Evolutionary conservation across 768 basidiomycete species (phyloP).

Genomic region (Serpula lacrymans): DNA sequence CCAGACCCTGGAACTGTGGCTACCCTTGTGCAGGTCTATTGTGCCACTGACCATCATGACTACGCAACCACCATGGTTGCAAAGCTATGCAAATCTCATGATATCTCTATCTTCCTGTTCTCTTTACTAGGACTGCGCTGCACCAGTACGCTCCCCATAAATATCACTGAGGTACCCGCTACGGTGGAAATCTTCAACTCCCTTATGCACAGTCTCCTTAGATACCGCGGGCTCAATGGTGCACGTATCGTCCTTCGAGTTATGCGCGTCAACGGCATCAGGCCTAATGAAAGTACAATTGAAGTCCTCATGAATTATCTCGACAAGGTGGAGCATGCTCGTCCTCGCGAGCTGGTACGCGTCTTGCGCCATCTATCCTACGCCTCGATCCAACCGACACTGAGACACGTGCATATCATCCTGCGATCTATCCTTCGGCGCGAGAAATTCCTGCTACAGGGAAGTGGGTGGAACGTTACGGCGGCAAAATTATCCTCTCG

Average conservation of each 20-base stretch:
- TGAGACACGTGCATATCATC: constrained; percentile 55
- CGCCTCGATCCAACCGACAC: constrained; percentile 41
- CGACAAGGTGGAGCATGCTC: constrained; percentile 36
- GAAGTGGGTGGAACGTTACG: constrained; percentile 44
- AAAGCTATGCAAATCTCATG: constrained; percentile 36
- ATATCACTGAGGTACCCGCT: constrained; percentile 29
- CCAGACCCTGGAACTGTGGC: constrained; percentile 47
- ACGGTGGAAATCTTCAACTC: constrained; percentile 58
- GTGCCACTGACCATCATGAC: constrained; percentile 40
- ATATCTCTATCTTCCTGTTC: constrained; percentile 18
- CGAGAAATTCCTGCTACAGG: constrained; percentile 44
- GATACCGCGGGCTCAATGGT: constrained; percentile 44
- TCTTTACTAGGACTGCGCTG: constrained; percentile 18
- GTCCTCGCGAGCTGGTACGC: constrained; percentile 45
- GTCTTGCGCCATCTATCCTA: constrained; percentile 45
- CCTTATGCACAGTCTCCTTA: constrained; percentile 49
- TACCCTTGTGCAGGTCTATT: constrained; percentile 58
- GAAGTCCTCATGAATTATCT: constrained; percentile 55
- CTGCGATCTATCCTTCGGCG: constrained; percentile 49
- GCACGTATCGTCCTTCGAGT: constrained; percentile 46
- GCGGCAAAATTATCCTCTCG: constrained; percentile 37
- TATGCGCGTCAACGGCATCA: constrained; percentile 51
- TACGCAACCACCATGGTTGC: constrained; percentile 52
- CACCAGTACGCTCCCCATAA: constrained; percentile 15
- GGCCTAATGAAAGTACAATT: constrained; percentile 51